These are phyloP conservation scores for Paecilomyces formosus DNA, from an alignment of 2,329 filamentous ascomycete species.

Conservation along the genomic window DNA sequence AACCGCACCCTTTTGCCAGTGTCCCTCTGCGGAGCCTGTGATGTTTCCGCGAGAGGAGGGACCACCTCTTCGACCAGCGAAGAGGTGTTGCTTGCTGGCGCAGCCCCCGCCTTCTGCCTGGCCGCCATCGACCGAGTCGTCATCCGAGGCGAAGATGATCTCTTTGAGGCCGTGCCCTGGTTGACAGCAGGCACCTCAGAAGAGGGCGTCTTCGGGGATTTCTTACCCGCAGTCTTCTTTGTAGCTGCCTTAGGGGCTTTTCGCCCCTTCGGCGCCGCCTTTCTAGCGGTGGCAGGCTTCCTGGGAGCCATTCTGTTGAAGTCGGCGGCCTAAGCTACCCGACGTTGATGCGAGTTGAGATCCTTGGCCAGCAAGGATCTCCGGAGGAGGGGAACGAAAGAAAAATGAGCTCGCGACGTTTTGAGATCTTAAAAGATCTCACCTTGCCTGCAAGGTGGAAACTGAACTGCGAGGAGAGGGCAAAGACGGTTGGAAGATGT, in stretches of 20 bases:
- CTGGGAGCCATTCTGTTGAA: background rate
- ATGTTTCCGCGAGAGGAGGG: background rate
- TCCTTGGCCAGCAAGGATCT: background rate
- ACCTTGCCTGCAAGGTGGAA: background rate
- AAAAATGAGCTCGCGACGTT: background rate
- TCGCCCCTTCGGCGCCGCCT: background rate
- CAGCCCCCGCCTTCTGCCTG: background rate
- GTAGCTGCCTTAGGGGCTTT: background rate
- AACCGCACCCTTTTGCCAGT: background rate
- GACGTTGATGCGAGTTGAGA: background rate
- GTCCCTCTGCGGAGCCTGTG: background rate
- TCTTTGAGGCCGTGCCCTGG: background rate
- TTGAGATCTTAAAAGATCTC: background rate
- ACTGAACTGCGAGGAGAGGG: background rate
- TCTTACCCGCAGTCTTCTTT: background rate
- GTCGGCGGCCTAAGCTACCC: background rate
- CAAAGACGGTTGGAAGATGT: background rate
- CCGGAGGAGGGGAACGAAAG: background rate
- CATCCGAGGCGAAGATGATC: background rate
- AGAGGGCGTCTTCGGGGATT: background rate
- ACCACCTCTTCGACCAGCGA: background rate
- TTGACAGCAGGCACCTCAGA: background rate
- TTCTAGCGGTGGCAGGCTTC: background rate
- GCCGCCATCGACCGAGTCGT: background rate
- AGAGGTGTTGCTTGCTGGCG: background rate